Conservation (phyloP, 2,329 filamentous ascomycete species). For the Byssochlamys sp. region DNA sequence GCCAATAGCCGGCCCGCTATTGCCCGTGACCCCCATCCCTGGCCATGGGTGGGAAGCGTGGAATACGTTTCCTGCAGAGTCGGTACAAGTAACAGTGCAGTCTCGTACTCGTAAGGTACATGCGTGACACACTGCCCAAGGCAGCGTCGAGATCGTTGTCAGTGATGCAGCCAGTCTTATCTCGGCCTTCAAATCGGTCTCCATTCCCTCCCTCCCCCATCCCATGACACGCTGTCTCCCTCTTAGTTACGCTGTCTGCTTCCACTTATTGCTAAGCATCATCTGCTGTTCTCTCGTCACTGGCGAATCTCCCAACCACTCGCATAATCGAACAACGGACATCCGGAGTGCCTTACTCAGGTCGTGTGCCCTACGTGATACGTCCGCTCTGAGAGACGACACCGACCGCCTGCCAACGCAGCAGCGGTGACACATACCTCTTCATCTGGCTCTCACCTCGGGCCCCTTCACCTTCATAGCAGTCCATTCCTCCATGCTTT, state of each 20-base stretch:
- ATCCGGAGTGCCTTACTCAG: background rate
- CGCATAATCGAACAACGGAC: background rate
- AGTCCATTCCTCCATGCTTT: slow-evolving; percentile 12
- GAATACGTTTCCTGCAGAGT: background rate
- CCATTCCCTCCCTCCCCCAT: background rate
- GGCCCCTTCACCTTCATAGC: background rate
- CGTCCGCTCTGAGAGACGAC: background rate
- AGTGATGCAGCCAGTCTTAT: background rate
- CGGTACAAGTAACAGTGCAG: background rate
- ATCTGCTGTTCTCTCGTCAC: background rate
- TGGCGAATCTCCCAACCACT: background rate
- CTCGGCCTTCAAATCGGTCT: background rate
- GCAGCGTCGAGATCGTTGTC: background rate
- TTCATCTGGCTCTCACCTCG: background rate
- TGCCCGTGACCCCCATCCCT: background rate
- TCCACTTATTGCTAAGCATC: background rate
- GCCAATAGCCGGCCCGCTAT: background rate
- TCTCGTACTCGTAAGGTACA: background rate
- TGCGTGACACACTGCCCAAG: background rate
- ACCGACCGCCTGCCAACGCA: background rate
- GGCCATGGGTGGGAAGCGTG: background rate
- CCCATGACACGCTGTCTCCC: background rate
- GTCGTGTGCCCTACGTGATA: background rate
- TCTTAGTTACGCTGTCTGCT: background rate
- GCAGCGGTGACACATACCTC: background rate